These are phyloP conservation scores for Lentinula boryana DNA, from an alignment of 768 basidiomycete genomes.

Conservation along the genomic window DNA sequence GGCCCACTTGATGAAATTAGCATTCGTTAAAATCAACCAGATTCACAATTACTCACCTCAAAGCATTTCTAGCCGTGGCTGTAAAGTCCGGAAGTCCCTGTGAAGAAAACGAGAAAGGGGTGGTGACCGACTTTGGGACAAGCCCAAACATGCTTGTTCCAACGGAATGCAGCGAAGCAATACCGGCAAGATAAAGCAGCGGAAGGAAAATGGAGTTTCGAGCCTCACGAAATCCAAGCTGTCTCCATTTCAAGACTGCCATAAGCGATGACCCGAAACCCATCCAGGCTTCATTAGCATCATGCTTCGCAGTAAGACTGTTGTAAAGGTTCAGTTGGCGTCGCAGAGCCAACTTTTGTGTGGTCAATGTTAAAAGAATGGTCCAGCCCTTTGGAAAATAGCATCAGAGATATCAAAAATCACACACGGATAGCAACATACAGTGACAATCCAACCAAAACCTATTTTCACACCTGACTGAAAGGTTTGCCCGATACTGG, in stretches of 20 bases:
- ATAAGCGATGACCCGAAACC: not conserved
- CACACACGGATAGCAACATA: not conserved
- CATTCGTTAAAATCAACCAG: no score
- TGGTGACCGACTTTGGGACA: not conserved
- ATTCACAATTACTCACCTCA: not conserved
- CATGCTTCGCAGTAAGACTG: conserved; percentile 1
- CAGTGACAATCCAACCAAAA: not conserved
- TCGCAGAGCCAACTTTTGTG: conserved; percentile 2
- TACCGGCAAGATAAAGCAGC: not conserved
- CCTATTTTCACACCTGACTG: not conserved
- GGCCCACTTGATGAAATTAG: not conserved
- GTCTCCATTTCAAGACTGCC: not conserved
- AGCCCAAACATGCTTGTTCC: not conserved
- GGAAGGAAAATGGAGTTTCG: not conserved
- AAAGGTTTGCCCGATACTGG: not conserved
- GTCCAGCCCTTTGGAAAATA: not conserved
- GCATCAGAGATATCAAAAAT: not conserved
- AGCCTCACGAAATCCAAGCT: not conserved
- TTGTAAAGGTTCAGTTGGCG: not conserved
- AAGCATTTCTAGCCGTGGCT: not conserved
- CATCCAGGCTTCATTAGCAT: conserved; percentile 1
- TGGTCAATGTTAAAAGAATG: not conserved
- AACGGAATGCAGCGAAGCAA: not conserved
- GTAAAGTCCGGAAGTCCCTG: conserved; percentile 1
- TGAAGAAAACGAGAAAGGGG: not conserved